Evolutionary conservation across 257 asterid genomes (phyloP).

Genomic region (Lycium ferocissimum): DNA sequence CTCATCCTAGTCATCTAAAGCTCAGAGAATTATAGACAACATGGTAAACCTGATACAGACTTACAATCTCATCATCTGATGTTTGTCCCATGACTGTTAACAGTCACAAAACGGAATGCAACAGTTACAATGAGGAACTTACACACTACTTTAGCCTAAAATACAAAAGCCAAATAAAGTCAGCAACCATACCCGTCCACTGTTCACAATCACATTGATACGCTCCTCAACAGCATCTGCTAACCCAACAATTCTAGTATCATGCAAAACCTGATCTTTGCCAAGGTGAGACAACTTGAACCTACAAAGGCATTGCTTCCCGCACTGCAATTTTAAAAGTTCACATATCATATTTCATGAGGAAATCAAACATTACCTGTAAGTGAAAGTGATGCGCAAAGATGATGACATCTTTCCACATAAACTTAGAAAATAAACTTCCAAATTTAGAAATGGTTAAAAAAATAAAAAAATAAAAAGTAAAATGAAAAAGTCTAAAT

Average conservation of each 20-base stretch:
- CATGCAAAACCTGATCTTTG: constrained; percentile 46
- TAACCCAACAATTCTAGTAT: constrained; percentile 67
- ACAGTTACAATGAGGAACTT: background rate
- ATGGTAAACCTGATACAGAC: background rate
- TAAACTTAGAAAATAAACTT: background rate
- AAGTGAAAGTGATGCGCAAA: background rate
- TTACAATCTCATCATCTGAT: constrained; percentile 14
- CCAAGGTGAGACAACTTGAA: constrained; percentile 63
- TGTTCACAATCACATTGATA: constrained; percentile 62
- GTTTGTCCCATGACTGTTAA: background rate
- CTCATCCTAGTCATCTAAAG: constrained; percentile 23
- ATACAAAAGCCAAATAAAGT: constrained; percentile 21
- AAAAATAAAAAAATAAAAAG: background rate
- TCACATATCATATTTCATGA: constrained; percentile 4
- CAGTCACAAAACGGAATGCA: background rate
- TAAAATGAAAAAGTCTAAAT: background rate
- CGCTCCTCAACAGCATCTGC: constrained; percentile 89
- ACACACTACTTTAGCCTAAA: background rate
- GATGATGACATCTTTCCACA: background rate
- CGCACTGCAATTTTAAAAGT: constrained; percentile 63
- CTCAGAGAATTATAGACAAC: constrained; percentile 1
- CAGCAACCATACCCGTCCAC: constrained; percentile 66
- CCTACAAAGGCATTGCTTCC: constrained; percentile 88
- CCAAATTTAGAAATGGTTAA: background rate
- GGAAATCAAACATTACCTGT: background rate